A percentile compares a stretch with the other conserved stretches of the same genome.
phyloP scores from a whole-genome alignment of 257 asterid species.

The Jasminum sambac region DNA sequence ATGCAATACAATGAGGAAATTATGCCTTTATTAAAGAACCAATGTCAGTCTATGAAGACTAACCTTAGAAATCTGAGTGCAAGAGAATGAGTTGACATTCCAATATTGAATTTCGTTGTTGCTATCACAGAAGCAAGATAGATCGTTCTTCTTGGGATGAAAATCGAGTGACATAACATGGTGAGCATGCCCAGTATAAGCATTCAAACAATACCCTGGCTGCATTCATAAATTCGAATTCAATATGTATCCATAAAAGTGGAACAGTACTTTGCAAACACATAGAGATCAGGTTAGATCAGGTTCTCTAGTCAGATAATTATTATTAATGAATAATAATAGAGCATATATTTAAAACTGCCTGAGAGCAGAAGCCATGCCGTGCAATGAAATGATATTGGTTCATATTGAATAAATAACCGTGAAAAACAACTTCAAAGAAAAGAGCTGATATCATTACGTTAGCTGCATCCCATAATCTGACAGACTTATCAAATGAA shows the following conservation, averaged over 20 bases:
- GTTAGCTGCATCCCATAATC: constrained; percentile 97
- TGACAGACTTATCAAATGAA: constrained; percentile 84
- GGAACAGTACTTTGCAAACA: background rate
- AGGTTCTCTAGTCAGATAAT: background rate
- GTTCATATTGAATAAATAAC: background rate
- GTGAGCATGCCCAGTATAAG: constrained; percentile 74
- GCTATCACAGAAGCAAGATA: constrained; percentile 88
- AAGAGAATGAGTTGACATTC: constrained; percentile 62
- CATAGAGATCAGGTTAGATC: background rate
- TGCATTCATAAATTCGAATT: constrained; percentile 38
- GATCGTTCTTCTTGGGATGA: constrained; percentile 89
- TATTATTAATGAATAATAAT: background rate
- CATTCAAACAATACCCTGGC: constrained; percentile 88
- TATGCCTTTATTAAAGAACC: background rate
- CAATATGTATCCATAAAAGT: constrained; percentile 13
- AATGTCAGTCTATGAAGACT: constrained; percentile 13
- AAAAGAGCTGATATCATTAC: constrained; percentile 42
- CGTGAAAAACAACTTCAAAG: background rate
- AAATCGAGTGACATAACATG: constrained; percentile 90
- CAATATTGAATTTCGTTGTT: constrained; percentile 75
- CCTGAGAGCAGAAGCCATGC: background rate
- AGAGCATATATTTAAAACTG: background rate
- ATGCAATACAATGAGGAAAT: background rate
- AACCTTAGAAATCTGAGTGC: constrained; percentile 82
- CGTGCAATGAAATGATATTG: background rate